Evolutionary conservation across 768 basidiomycete species (phyloP), one percentile per base, ranked within the genome.

Genomic region (Lactifluus subvellereus): DNA sequence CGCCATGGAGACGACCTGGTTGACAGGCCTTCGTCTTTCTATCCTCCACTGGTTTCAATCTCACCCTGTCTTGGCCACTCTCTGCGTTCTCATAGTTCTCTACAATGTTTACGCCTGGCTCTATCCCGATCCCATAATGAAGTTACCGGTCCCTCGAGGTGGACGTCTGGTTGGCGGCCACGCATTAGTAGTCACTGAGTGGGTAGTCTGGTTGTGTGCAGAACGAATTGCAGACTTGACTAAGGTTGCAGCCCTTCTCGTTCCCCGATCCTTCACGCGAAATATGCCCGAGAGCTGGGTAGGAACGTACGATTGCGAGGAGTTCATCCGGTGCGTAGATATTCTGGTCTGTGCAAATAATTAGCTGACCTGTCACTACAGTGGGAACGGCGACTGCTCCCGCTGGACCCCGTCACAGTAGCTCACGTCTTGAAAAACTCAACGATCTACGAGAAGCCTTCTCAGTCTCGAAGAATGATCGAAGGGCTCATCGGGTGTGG

Each of bases 301-400:
- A 80, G 87, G 61, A 85, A 82, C 54, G 79, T 91, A 47, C 82
- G 86, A 42, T 80, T 92, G 55, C 80, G 82, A 51, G 90, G 89
- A 4, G 63, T 86, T 13, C 80, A 82, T 52, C 86, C 86, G 56
- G 89, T 91, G 74, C 64, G 89, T 79, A n/a, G 11, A 54, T 59
- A 1, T 13, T 20, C 27, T 33, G 11, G 13, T 57, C 22, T 22
- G 37, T 54, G 18, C 20, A 33, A 18, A 32, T 54, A 48, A 11
- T 20, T 4, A 61, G 50, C 18, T 58, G 49, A 53, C 42, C 40
- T 32, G 51, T 22, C 10, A 9, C 52, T 53, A 6, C 61, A 92
- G 89, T 89, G 86, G 83, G 90, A 89, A 63, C 79, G 84, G 47
- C 85, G 94, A 40, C 82, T 96, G 1, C 77, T 92, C 59, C 90